phyloP scores from a whole-genome alignment of 176 grass and related monocot species.

The Oryza glaberrima region DNA sequence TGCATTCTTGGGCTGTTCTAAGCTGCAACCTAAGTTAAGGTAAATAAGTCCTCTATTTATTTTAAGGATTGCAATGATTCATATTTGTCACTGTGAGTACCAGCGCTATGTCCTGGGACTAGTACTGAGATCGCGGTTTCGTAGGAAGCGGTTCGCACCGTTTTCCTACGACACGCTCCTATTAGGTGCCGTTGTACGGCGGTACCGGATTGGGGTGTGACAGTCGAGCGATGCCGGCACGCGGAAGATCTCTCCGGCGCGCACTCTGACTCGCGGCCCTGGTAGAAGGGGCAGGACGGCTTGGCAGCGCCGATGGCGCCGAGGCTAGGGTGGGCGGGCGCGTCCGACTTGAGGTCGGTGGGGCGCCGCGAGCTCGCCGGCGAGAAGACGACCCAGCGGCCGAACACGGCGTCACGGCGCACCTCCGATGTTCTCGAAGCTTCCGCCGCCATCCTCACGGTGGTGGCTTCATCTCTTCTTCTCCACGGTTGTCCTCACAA shows the following conservation, averaged over 20 bases:
- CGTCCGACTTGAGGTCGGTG: slow-evolving; percentile 85
- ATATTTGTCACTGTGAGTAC: too few species aligned
- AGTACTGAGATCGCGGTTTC: too few species aligned
- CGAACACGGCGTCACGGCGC: slow-evolving; percentile 72
- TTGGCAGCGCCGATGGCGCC: not conserved
- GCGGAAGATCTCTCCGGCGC: slow-evolving; percentile 95
- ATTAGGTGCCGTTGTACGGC: too few species aligned
- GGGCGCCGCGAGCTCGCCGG: slow-evolving; percentile 86
- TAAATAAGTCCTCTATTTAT: too few species aligned
- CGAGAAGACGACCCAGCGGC: slow-evolving; percentile 80
- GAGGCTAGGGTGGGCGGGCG: slow-evolving; percentile 44
- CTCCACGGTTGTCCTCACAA: not conserved
- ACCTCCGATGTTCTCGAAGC: slow-evolving; percentile 65
- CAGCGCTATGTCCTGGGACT: too few species aligned
- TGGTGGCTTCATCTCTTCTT: not conserved
- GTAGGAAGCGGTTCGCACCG: too few species aligned
- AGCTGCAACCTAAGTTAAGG: too few species aligned
- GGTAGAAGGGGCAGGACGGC: slow-evolving; percentile 86
- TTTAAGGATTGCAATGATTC: too few species aligned
- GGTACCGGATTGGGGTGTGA: too few species aligned
- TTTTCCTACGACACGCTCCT: too few species aligned
- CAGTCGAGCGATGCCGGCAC: slow-evolving; percentile 33
- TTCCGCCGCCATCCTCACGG: slow-evolving; percentile 13
- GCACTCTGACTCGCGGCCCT: slow-evolving; percentile 84
- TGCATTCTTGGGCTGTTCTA: too few species aligned